phyloP scores from a whole-genome alignment of 2,329 filamentous ascomycete genomes.

The Calonectria hongkongensis region DNA sequence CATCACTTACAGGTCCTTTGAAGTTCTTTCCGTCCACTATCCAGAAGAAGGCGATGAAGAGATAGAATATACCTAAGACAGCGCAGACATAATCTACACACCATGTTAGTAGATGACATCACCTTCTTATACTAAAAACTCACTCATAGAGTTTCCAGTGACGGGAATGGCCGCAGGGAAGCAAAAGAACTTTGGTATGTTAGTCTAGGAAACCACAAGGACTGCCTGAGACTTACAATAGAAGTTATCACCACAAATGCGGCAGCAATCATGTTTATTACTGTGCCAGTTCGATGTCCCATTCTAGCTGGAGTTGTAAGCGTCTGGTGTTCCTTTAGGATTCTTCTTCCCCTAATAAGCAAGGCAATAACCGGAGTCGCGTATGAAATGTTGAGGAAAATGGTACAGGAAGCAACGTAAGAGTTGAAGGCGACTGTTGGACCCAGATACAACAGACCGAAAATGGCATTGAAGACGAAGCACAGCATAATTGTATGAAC shows the following conservation, averaged over 20 bases:
- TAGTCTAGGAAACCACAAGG: background rate
- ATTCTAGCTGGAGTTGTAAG: slow-evolving; percentile 54
- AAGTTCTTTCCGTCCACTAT: background rate
- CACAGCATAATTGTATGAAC: slow-evolving; percentile 62
- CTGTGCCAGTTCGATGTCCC: slow-evolving; percentile 51
- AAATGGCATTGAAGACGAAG: slow-evolving; percentile 63
- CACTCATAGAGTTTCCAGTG: slow-evolving; percentile 38
- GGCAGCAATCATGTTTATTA: slow-evolving; percentile 48
- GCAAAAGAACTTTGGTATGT: slow-evolving; percentile 33
- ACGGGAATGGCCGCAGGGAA: slow-evolving; percentile 36
- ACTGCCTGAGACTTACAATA: slow-evolving; percentile 48
- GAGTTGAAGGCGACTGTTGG: slow-evolving; percentile 66
- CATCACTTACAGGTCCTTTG: background rate
- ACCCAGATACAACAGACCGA: slow-evolving; percentile 65
- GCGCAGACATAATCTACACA: background rate
- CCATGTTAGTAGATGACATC: background rate
- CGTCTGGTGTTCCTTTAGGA: slow-evolving; percentile 52
- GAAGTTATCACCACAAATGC: slow-evolving; percentile 60
- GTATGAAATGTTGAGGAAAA: slow-evolving; percentile 67
- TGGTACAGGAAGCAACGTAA: slow-evolving; percentile 64
- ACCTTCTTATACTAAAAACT: background rate
- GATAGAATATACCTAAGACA: background rate
- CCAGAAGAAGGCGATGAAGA: background rate
- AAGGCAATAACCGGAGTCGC: slow-evolving; percentile 62
- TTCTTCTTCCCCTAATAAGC: slow-evolving; percentile 57